Evolutionary conservation across 2,329 filamentous ascomycete genomes (phyloP), one percentile per base, ranked within the genome.

Genomic region (Diaporthe australafricana): DNA sequence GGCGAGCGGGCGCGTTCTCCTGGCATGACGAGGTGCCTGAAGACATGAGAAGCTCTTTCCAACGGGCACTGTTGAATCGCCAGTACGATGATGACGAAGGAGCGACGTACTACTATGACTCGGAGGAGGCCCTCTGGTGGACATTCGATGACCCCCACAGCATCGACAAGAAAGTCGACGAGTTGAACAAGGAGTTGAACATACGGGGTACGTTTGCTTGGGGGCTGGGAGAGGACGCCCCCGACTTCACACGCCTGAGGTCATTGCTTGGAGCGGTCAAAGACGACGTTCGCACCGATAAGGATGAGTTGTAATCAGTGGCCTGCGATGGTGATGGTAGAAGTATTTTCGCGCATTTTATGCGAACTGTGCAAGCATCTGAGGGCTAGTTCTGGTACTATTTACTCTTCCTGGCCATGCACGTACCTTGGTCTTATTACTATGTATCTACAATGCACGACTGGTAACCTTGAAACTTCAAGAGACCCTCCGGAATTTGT

Each of bases 191-290:
- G 38, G 83, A 83, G 40, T 86, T 87, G 77, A 80, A 83, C 1
- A 79, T 94, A 0, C 92, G 92, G 1, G 93, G 93, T 20, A 89
- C 93, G 5, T 94, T 94, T 86, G 92, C 92, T 0, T 94, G 92
- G 92, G 92, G 90, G 25, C 77, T 94, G 71, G 92, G 91, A 2
- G 92, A 94, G 80, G 92, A 94, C 72, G 86, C 84, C 2, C 82
- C 84, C 0, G 68, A 76, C 3, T 88, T 84, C 72, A 75, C 77
- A 25, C 84, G 84, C 69, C 78, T 87, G 14, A 74, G 20, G 4
- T 27, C 53, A 1, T 17, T 60, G 53, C 14, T 47, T 7, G 32
- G 74, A 42, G 82, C 82, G 5, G 75, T 82, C 27, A 77, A 75
- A 6, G 47, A n/a, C 1, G 7, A 22, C 9, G 17, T 5, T 9